Evolutionary conservation across 352 stramenopile species (phyloP).

Genomic region (Globisporangium acanthophoron): DNA sequence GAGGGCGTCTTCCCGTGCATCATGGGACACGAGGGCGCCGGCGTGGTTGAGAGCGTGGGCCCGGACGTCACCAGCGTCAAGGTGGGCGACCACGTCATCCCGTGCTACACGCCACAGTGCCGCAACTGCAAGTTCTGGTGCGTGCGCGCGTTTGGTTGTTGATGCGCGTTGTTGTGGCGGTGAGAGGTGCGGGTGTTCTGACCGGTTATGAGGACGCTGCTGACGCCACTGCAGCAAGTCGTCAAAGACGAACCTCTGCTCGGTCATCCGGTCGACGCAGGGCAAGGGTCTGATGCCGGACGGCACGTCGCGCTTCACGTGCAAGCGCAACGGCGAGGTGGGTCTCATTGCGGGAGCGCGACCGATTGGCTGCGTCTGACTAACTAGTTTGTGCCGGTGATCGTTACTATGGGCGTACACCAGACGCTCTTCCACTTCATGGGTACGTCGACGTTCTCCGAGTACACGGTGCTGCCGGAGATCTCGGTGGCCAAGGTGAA

Average conservation of each 20-base stretch:
- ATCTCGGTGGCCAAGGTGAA: constrained; percentile 82
- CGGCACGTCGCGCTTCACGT: constrained; percentile 79
- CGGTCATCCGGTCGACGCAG: constrained; percentile 75
- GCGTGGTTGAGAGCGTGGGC: constrained; percentile 80
- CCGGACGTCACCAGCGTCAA: constrained; percentile 72
- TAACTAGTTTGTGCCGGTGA: too few species aligned
- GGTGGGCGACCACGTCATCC: constrained; percentile 91
- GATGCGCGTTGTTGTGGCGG: background rate
- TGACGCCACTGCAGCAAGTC: constrained; percentile 42
- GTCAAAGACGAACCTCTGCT: constrained; percentile 84
- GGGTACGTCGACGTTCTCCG: constrained; percentile 83
- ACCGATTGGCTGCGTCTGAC: too few species aligned
- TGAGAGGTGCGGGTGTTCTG: background rate
- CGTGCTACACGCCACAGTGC: constrained; percentile 93
- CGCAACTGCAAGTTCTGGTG: constrained; percentile 87
- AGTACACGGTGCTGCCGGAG: constrained; percentile 86
- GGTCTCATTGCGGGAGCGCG: background rate
- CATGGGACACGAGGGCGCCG: constrained; percentile 83
- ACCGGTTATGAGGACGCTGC: background rate
- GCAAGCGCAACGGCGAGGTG: constrained; percentile 80
- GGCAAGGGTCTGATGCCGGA: constrained; percentile 77
- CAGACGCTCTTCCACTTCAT: constrained; percentile 85
- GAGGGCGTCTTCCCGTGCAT: constrained; percentile 85
- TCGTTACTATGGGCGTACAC: background rate
- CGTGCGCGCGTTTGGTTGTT: constrained; percentile 8